Conservation (phyloP, 2,329 filamentous ascomycete species). For the Paecilomyces sp. region DNA sequence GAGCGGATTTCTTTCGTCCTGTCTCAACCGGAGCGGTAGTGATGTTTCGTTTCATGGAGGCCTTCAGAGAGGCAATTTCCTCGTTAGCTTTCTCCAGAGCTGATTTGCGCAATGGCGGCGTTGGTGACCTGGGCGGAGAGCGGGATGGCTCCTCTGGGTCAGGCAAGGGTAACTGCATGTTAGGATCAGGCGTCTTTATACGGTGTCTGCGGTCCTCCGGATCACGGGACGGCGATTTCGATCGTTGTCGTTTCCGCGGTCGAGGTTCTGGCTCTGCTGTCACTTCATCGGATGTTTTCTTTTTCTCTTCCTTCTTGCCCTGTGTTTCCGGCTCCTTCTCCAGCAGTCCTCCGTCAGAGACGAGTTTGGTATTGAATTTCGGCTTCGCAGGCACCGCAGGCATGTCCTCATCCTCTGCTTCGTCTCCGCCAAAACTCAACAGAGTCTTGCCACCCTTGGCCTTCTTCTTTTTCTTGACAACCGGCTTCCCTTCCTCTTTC, state of each 20-base stretch:
- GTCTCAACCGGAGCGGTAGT: conserved; percentile 23
- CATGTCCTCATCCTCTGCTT: conserved; percentile 28
- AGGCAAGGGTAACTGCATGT: conserved; percentile 37
- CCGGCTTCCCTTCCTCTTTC: conserved; percentile 18
- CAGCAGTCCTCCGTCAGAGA: conserved; percentile 24
- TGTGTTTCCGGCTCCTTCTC: conserved; percentile 7
- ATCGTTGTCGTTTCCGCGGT: conserved; percentile 23
- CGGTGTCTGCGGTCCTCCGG: conserved; percentile 21
- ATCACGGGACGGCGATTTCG: conserved; percentile 22
- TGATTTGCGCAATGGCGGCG: conserved; percentile 25
- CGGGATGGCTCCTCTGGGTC: conserved; percentile 36
- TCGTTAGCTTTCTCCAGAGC: conserved; percentile 36
- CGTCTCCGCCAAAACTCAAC: conserved; percentile 41
- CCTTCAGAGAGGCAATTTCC: conserved; percentile 38
- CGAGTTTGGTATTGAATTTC: conserved; percentile 42
- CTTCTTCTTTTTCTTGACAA: conserved; percentile 34
- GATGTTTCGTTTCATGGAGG: conserved; percentile 40
- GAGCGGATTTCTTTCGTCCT: conserved; percentile 36
- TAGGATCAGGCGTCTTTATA: conserved; percentile 33
- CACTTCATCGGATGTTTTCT: conserved; percentile 5
- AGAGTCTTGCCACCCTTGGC: conserved; percentile 37
- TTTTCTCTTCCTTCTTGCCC: conserved; percentile 5
- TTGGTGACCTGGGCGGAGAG: conserved; percentile 18
- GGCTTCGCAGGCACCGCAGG: conserved; percentile 35
- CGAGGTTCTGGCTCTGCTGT: conserved; percentile 8